Conservation (phyloP, 2,329 filamentous ascomycete species). For the Aureobasidium musti region DNA sequence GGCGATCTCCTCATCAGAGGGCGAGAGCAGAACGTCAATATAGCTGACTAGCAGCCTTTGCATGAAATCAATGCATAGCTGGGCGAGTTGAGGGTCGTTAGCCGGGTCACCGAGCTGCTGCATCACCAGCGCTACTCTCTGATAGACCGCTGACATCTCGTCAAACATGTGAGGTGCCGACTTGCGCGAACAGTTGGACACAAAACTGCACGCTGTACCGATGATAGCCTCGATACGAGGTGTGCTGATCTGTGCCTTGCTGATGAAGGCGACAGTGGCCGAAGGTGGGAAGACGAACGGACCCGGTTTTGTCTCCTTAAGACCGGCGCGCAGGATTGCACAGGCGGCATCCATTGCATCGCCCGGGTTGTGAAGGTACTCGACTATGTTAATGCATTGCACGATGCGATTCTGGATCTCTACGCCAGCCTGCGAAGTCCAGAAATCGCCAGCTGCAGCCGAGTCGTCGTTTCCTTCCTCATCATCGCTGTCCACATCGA, state of each 20-base stretch:
- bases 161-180: conserved; percentile 48
- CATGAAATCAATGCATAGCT: conserved; percentile 72
- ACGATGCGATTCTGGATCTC: conserved; percentile 56
- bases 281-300: conserved; percentile 73
- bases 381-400: conserved; percentile 53
- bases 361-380: conserved; percentile 59
- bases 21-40: conserved; percentile 62
- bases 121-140: conserved; percentile 65
- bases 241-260: conserved; percentile 57
- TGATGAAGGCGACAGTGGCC: conserved; percentile 64
- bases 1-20: conserved; percentile 60
- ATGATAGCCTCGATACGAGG: conserved; percentile 69
- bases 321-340: conserved; percentile 70
- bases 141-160: conserved; percentile 57
- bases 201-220: conserved; percentile 69
- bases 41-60: conserved; percentile 64
- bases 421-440: conserved; percentile 53
- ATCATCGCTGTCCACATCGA: conserved; percentile 64
- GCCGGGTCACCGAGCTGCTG: conserved; percentile 63
- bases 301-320: conserved; percentile 71
- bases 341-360: conserved; percentile 74
- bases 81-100: conserved; percentile 69
- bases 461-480: conserved; percentile 34
- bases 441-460: conserved; percentile 46
- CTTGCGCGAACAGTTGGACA: conserved; percentile 47